Evolutionary conservation across 345 rosid genomes (phyloP), one percentile per base, ranked within the genome.

Genomic region (Limnanthes douglasii): DNA sequence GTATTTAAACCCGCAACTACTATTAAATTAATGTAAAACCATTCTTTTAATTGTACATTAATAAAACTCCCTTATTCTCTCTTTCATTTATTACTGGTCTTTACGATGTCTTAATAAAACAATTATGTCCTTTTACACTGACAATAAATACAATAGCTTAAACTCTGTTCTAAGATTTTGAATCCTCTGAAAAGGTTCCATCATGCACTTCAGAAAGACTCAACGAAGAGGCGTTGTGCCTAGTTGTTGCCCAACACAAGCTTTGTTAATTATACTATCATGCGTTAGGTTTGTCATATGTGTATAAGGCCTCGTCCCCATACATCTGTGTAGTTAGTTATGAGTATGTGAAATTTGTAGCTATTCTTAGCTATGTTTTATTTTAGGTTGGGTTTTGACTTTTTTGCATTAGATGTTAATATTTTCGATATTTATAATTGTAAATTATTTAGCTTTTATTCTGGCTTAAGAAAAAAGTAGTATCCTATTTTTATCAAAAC

Each of bases 121-220:
- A n/a, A n/a, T n/a, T n/a, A n/a, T n/a, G n/a, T n/a, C n/a, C n/a
- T n/a, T n/a, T n/a, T n/a, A n/a, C n/a, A n/a, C n/a, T n/a, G n/a
- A n/a, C n/a, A n/a, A n/a, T n/a, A n/a, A n/a, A 73, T 46, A 79
- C 70, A 48, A 73, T 73, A n/a, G 66, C 90, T 20, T 79, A 83
- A 21, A 79, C 70, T 35, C 77, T 78, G 15, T 76, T 76, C 56
- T 80, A 69, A 45, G 86, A 76, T 44, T 57, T 79, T 0, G 47
- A 77, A 6, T 76, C 72, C 41, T 64, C 74, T 34, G 39, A 76
- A 2, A 63, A 79, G 45, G 77, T 70, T 12, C 76, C 83, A 5
- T n/a, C n/a, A n/a, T 31, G 68, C 45, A 74, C 90, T 11, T 78
- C 90, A 2, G 90, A 53, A 16, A 48, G 73, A 13, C 68, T 78